phyloP scores from a whole-genome alignment of 805 yeast genomes.

The Debaryomyces tyrocola region DNA sequence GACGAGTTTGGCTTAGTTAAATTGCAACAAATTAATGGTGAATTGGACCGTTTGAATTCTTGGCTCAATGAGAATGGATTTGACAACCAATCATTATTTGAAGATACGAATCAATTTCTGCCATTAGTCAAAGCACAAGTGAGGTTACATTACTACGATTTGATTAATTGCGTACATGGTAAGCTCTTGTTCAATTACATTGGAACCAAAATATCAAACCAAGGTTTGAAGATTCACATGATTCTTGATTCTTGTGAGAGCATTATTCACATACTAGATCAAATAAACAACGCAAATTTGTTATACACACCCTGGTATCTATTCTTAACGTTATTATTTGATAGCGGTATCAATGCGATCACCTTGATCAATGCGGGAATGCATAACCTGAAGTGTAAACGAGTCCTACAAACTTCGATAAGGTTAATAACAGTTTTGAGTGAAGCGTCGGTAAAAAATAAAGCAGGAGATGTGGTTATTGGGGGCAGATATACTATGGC shows the following conservation, averaged over 20 bases:
- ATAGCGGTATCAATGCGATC: conserved; percentile 42
- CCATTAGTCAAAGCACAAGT: conserved; percentile 35
- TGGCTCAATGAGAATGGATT: conserved; percentile 40
- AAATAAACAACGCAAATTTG: conserved; percentile 25
- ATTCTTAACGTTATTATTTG: conserved; percentile 44
- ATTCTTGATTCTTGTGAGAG: conserved; percentile 31
- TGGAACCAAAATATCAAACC: conserved; percentile 30
- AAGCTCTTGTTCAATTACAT: conserved; percentile 29
- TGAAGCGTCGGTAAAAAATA: conserved; percentile 31
- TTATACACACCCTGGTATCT: conserved; percentile 55
- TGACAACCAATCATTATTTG: conserved; percentile 22
- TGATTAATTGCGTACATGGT: conserved; percentile 36
- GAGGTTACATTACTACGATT: conserved; percentile 39
- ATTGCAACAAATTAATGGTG: conserved; percentile 32
- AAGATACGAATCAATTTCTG: conserved; percentile 10
- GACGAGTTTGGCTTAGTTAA: conserved; percentile 27
- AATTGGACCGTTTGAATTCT: conserved; percentile 22
- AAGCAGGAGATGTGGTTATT: conserved; percentile 28
- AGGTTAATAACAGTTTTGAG: conserved; percentile 20
- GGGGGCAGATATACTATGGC: conserved; percentile 49
- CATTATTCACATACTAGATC: conserved; percentile 27
- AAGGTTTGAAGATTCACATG: conserved; percentile 30
- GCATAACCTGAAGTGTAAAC: conserved; percentile 20
- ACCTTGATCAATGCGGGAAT: conserved; percentile 46
- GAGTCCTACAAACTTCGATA: conserved; percentile 23